Evolutionary conservation across 2,329 filamentous ascomycete species (phyloP), one percentile per base, ranked within the genome.

Genomic region (Trichoderma endophyticum): DNA sequence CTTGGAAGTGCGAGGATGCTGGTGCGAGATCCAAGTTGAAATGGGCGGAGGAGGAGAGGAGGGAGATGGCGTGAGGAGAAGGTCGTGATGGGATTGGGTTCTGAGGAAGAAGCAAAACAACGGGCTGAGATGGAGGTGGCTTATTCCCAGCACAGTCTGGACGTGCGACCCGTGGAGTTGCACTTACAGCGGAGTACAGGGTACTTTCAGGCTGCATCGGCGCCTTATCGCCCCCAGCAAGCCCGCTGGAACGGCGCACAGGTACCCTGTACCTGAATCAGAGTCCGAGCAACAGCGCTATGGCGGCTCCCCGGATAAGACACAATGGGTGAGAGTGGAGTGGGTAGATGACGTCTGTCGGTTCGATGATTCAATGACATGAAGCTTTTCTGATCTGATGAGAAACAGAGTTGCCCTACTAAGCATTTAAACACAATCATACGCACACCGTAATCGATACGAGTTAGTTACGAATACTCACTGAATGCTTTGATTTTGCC

Each of bases 61-160:
- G 57, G 56, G 36, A 32, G 67, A 70, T 70, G 67, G 67, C 39
- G 57, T 61, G 67, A 70, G 67, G 57, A 70, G 67, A 69, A 36
- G 36, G 56, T 70, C 39, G 56, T 70, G 57, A 62, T 62, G 67
- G 57, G 67, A 70, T 70, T 70, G 67, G 67, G 67, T 70, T 70
- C 36, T 34, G 57, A 70, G 57, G 39, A 61, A 70, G 67, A 62
- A 70, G 67, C 67, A 62, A 70, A 51, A 61, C 67, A 70, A 36
- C 65, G 54, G 66, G 57, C 67, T 62, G 57, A 69, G 67, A 62
- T 70, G 60, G 57, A 62, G n/a, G 67, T 70, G 67, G 67, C 39
- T 70, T 60, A 61, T 60, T 30, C 32, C 32, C 48, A 28, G 34
- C 15, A 43, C 39, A 43, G 39, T n/a, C 39, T 43, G 39, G 39